Evolutionary conservation across 805 yeast species (phyloP).

Genomic region (Metschnikowia aberdeeniae): DNA sequence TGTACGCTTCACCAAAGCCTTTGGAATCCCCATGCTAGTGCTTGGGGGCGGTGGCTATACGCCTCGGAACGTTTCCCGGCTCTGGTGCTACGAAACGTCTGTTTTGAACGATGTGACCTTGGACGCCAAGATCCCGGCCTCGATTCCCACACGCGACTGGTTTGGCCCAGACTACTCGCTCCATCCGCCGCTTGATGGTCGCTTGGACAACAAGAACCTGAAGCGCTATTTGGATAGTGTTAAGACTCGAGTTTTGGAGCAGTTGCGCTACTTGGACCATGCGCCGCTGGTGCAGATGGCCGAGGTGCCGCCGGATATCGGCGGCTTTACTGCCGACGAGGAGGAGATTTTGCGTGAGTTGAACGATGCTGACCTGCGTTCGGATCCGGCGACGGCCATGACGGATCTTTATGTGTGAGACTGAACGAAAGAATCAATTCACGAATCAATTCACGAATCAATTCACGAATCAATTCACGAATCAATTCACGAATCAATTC

Average conservation of each 20-base stretch:
- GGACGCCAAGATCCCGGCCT: conserved; percentile 51
- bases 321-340: conserved; percentile 42
- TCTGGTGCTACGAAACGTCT: conserved; percentile 95
- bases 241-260: conserved; percentile 71
- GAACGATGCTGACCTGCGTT: conserved; percentile 18
- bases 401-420: too few species aligned
- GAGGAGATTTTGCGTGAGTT: conserved; percentile 35
- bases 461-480: too few species aligned
- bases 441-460: too few species aligned
- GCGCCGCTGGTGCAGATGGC: conserved; percentile 95
- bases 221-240: conserved; percentile 80
- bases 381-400: too few species aligned
- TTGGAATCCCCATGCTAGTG: conserved; percentile 86
- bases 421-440: too few species aligned
- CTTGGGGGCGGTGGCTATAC: conserved; percentile 99
- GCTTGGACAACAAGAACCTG: conserved; percentile 76
- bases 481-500: too few species aligned
- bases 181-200: conserved; percentile 61
- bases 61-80: conserved; percentile 87
- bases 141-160: conserved; percentile 72
- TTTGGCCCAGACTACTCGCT: conserved; percentile 89
- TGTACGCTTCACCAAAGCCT: conserved; percentile 81
- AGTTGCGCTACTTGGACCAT: conserved; percentile 72
- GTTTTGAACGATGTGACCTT: conserved; percentile 59
- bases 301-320: conserved; percentile 72